Evolutionary conservation across 768 basidiomycete species (phyloP).

Genomic region (Russula foetens): DNA sequence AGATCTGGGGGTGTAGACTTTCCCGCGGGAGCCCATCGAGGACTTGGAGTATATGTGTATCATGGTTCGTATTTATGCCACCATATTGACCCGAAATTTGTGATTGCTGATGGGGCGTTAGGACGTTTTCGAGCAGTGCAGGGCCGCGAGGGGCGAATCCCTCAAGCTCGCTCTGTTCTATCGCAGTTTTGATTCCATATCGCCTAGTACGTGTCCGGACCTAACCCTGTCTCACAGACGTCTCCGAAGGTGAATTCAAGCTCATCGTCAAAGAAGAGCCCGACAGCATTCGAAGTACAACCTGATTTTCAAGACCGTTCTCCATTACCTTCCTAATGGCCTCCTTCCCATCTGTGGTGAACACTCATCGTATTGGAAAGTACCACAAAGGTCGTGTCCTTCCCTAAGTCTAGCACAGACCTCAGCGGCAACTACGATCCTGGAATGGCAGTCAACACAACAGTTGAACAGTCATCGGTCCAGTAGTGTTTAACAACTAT

Average conservation of each 20-base stretch:
- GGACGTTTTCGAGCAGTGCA: slow-evolving; percentile 43
- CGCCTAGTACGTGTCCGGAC: too few relatives aligned
- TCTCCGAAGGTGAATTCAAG: slow-evolving; percentile 46
- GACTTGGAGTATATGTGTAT: slow-evolving; percentile 58
- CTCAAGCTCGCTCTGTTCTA: slow-evolving; percentile 69
- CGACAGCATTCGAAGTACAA: slow-evolving; percentile 34
- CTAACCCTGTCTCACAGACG: slow-evolving; percentile 29
- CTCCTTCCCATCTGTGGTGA: slow-evolving; percentile 37
- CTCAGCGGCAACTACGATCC: slow-evolving; percentile 63
- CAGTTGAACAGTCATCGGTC: slow-evolving; percentile 59
- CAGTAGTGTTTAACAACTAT: slow-evolving; percentile 68
- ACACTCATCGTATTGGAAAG: slow-evolving; percentile 78
- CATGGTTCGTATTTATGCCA: slow-evolving; percentile 30
- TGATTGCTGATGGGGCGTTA: not conserved
- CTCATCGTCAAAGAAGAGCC: slow-evolving; percentile 45
- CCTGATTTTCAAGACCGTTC: too few relatives aligned
- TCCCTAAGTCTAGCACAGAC: slow-evolving; percentile 26
- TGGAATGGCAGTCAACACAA: slow-evolving; percentile 70
- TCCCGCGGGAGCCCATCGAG: slow-evolving; percentile 66
- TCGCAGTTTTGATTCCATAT: slow-evolving; percentile 38
- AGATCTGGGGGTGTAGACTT: slow-evolving; percentile 54
- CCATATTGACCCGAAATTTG: not conserved
- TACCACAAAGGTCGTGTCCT: slow-evolving; percentile 57
- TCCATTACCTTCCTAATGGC: not conserved
- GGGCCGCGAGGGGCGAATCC: slow-evolving; percentile 39